These are phyloP conservation scores for Sporothrix phasma DNA, from an alignment of 2,329 filamentous ascomycete species.

Conservation along the genomic window DNA sequence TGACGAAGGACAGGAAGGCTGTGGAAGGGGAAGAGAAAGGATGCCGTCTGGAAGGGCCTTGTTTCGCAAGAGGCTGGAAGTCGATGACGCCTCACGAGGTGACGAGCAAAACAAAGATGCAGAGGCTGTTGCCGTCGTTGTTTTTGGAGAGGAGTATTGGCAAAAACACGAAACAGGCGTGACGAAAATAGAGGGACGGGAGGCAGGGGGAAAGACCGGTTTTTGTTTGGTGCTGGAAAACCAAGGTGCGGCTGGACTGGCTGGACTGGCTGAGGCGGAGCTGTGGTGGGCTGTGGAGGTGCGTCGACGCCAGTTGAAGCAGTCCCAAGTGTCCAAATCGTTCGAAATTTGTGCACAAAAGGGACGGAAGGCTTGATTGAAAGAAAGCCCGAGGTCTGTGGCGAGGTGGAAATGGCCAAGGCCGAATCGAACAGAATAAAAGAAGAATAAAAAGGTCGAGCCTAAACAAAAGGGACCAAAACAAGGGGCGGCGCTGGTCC, in stretches of 20 bases:
- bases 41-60: not conserved
- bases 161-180: constrained; percentile 1
- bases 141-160: not conserved
- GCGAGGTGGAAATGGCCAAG: not conserved
- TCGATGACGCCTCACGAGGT: not conserved
- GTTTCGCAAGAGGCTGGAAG: not conserved
- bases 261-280: constrained; percentile 2
- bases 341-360: not conserved
- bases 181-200: constrained; percentile 4
- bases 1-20: constrained; percentile 11
- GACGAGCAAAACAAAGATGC: no score
- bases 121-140: not conserved
- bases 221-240: constrained; percentile 9
- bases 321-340: not conserved
- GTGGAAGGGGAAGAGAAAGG: not conserved
- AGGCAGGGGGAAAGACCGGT: constrained; percentile 4
- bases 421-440: not conserved
- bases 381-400: not conserved
- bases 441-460: not conserved
- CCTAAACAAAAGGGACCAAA: not conserved
- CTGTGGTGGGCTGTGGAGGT: not conserved
- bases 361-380: not conserved
- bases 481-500: not conserved
- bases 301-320: not conserved
- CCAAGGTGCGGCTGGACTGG: constrained; percentile 12